Evolutionary conservation across 2,329 filamentous ascomycete genomes (phyloP).

Genomic region (Calonectria pseudoreteaudii): DNA sequence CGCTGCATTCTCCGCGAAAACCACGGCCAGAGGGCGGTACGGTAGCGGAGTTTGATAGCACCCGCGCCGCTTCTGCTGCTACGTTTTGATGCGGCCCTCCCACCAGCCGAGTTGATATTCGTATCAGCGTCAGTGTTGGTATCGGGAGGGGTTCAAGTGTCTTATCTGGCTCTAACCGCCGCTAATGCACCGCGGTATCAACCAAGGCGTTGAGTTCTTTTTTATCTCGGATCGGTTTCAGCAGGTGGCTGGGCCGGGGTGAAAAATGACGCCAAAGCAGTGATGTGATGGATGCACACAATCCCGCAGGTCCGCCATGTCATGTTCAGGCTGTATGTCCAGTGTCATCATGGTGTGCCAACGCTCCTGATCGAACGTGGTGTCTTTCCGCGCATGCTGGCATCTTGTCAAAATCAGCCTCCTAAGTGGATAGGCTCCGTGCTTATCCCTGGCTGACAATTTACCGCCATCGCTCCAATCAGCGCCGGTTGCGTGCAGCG

Average conservation of each 20-base stretch:
- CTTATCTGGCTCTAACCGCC: constrained; percentile 21
- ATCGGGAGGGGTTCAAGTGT: neutral
- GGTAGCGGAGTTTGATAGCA: neutral
- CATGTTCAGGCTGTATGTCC: neutral
- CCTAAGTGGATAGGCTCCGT: constrained; percentile 32
- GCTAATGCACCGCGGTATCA: constrained; percentile 11
- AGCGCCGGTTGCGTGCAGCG: constrained; percentile 23
- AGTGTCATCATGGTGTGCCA: constrained; percentile 23
- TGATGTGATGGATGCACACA: neutral
- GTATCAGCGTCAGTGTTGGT: neutral
- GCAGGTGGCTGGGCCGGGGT: neutral
- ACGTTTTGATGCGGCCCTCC: neutral
- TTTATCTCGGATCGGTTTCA: constrained; percentile 3
- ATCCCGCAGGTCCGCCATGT: neutral
- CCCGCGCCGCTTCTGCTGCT: neutral
- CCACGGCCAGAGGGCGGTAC: neutral
- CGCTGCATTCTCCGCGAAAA: neutral
- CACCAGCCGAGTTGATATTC: neutral
- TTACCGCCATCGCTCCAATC: constrained; percentile 36
- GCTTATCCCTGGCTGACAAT: constrained; percentile 40
- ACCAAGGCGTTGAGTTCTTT: neutral
- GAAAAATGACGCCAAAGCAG: neutral
- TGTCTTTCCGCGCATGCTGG: constrained; percentile 29
- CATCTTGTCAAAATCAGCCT: constrained; percentile 36
- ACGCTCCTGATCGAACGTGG: constrained; percentile 37